phyloP scores from a whole-genome alignment of 768 basidiomycete genomes.

The Russula sp. region DNA sequence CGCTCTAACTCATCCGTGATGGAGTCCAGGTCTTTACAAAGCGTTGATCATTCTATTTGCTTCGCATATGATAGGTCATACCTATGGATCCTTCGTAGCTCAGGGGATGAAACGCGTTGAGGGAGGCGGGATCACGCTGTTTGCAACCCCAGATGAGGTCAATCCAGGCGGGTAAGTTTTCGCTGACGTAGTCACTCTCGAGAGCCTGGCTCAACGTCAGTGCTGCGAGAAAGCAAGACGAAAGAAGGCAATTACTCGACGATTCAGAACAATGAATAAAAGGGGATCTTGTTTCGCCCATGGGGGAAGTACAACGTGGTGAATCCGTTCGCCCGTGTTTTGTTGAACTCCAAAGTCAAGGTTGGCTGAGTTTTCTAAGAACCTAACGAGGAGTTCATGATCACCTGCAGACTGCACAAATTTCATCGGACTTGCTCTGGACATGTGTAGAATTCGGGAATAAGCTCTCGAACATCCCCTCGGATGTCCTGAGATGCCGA shows the following conservation, averaged over 20 bases:
- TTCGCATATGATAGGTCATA: slow-evolving; percentile 25
- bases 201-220: slow-evolving; percentile 49
- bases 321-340: slow-evolving; percentile 69
- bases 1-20: slow-evolving; percentile 84
- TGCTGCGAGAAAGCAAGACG: neutral
- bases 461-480: slow-evolving; percentile 90
- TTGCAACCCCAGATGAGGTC: slow-evolving; percentile 90
- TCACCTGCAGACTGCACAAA: neutral
- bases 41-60: neutral
- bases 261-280: slow-evolving; percentile 73
- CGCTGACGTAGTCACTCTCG: slow-evolving; percentile 83
- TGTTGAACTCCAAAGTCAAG: slow-evolving; percentile 76
- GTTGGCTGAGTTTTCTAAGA: slow-evolving; percentile 73
- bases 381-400: slow-evolving; percentile 41
- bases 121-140: slow-evolving; percentile 67
- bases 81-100: slow-evolving; percentile 91
- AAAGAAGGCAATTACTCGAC: slow-evolving; percentile 33
- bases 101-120: slow-evolving; percentile 89
- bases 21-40: slow-evolving; percentile 62
- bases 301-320: slow-evolving; percentile 82
- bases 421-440: slow-evolving; percentile 55
- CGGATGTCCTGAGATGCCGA: slow-evolving; percentile 82
- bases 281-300: slow-evolving; percentile 87
- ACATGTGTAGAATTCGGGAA: slow-evolving; percentile 82
- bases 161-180: slow-evolving; percentile 83